Conservation (phyloP, 2,329 filamentous ascomycete species). For the Thyridium curvatum region DNA sequence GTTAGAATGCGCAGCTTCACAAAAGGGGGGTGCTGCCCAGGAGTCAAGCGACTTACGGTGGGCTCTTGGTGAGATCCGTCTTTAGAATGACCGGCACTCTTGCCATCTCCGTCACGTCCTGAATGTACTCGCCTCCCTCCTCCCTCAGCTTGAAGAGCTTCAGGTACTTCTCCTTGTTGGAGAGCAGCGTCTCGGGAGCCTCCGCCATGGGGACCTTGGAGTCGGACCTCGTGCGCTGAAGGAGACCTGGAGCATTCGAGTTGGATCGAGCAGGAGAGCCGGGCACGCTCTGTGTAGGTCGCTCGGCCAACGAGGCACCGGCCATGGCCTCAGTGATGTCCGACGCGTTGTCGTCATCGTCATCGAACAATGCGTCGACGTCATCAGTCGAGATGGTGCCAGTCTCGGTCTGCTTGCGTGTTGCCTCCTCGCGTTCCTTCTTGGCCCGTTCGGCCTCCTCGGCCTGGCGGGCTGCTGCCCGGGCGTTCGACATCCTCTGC, state of each 20-base stretch:
- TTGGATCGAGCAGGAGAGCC: conserved; percentile 79
- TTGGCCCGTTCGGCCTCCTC: conserved; percentile 75
- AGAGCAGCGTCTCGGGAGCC: conserved; percentile 71
- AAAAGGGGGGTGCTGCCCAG: no score
- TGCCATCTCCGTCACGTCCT: conserved; percentile 97
- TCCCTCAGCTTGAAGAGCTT: conserved; percentile 85
- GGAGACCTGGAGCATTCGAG: conserved; percentile 55
- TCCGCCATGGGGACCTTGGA: conserved; percentile 78
- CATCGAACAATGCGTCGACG: conserved; percentile 91
- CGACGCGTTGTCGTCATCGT: conserved; percentile 81
- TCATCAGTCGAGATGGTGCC: conserved; percentile 90
- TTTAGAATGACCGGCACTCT: conserved; percentile 96
- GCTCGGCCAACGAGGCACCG: conserved; percentile 81
- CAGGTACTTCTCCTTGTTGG: conserved; percentile 94
- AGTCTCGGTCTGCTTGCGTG: conserved; percentile 90
- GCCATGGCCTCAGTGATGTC: conserved; percentile 89
- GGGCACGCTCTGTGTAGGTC: conserved; percentile 91
- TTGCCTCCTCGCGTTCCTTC: conserved; percentile 84
- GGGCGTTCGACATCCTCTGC: conserved; percentile 67
- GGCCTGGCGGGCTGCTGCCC: conserved; percentile 70
- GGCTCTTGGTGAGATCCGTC: conserved; percentile 97
- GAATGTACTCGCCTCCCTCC: conserved; percentile 91
- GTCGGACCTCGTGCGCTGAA: conserved; percentile 88
- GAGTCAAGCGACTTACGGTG: conserved; percentile 71
- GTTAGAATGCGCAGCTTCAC: conserved; percentile 28